Conservation (phyloP, 2,329 filamentous ascomycete species). For the Talaromyces sp. region DNA sequence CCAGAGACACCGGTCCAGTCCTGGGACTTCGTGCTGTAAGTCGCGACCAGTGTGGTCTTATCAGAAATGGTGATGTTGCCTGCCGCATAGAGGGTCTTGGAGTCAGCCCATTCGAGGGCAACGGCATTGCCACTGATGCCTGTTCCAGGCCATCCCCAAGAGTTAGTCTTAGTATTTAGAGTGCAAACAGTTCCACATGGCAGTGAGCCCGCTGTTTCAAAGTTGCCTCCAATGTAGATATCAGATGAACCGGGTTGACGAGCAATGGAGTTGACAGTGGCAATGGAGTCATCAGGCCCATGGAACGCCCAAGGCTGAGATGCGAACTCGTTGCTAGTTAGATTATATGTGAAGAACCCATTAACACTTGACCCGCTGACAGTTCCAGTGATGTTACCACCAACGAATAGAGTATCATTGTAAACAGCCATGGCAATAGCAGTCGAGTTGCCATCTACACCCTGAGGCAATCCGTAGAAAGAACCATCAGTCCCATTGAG, state of each 20-base stretch:
- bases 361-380: constrained; percentile 65
- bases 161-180: constrained; percentile 68
- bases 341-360: constrained; percentile 79
- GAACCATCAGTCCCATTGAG: constrained; percentile 74
- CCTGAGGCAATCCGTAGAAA: constrained; percentile 67
- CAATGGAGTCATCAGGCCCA: constrained; percentile 67
- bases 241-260: constrained; percentile 70
- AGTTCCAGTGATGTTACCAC: constrained; percentile 73
- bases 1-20: constrained; percentile 66
- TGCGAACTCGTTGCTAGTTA: constrained; percentile 64
- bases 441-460: constrained; percentile 70
- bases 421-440: constrained; percentile 72
- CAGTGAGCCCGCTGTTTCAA: constrained; percentile 79
- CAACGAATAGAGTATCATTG: constrained; percentile 73
- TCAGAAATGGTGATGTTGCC: constrained; percentile 73
- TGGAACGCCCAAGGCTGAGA: constrained; percentile 75
- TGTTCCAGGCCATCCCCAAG: constrained; percentile 80
- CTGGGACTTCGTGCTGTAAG: constrained; percentile 69
- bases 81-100: constrained; percentile 72
- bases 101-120: constrained; percentile 74
- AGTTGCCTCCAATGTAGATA: constrained; percentile 84
- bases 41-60: constrained; percentile 68
- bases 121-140: constrained; percentile 71
- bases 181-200: constrained; percentile 81
- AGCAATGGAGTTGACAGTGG: constrained; percentile 75